These are phyloP conservation scores for Boletus sensibilis DNA, from an alignment of 768 basidiomycete genomes.

Conservation along the genomic window DNA sequence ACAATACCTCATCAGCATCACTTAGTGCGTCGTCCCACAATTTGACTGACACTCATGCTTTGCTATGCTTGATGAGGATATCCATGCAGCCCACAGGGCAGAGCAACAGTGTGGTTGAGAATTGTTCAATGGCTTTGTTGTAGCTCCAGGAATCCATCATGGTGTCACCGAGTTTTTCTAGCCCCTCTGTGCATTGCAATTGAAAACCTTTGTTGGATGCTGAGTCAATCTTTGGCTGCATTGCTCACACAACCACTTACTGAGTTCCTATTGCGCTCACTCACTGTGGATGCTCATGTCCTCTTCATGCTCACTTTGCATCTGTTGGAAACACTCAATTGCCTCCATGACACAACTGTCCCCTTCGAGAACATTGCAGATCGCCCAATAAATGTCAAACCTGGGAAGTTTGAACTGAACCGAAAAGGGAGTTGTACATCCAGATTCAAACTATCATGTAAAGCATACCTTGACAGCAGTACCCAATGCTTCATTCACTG, in stretches of 20 bases:
- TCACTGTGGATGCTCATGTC: background rate
- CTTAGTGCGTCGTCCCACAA: too few relatives aligned
- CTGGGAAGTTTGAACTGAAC: background rate
- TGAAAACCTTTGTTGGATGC: too few relatives aligned
- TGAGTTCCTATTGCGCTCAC: background rate
- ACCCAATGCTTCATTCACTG: background rate
- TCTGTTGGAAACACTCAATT: background rate
- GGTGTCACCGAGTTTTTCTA: too few relatives aligned
- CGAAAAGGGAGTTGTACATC: background rate
- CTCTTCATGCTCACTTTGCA: background rate
- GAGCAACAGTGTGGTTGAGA: too few relatives aligned
- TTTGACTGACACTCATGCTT: too few relatives aligned
- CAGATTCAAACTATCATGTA: background rate
- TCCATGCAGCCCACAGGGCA: too few relatives aligned
- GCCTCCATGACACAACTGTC: background rate
- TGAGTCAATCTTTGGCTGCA: too few relatives aligned
- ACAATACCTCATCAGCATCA: too few relatives aligned
- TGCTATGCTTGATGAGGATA: too few relatives aligned
- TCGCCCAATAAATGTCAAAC: background rate
- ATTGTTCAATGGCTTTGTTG: too few relatives aligned
- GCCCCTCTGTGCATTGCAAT: too few relatives aligned
- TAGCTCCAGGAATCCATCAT: too few relatives aligned
- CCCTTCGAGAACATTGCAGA: slow-evolving; percentile 4
- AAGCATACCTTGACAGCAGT: background rate
- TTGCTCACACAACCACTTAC: background rate